These are phyloP conservation scores for Ceratobasidium sp. DNA, from an alignment of 1,284 basidiomycete genomes.

Conservation along the genomic window DNA sequence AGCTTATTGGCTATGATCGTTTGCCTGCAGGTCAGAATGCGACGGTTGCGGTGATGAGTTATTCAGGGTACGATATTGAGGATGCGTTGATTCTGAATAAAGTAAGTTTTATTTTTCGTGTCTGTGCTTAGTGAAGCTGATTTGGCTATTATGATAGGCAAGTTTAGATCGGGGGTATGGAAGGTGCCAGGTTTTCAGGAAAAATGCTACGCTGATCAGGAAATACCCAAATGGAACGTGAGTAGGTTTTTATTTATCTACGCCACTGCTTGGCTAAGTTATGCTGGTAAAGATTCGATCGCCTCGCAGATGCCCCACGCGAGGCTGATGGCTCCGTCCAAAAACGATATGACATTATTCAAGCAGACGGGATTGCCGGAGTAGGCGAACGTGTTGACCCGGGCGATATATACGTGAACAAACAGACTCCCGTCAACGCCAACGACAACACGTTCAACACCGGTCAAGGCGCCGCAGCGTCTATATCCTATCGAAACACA, in stretches of 20 bases:
- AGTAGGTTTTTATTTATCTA: slow-evolving; percentile 58
- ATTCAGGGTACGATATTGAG: slow-evolving; percentile 99
- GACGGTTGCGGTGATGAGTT: slow-evolving; percentile 99
- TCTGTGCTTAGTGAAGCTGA: not conserved
- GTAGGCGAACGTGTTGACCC: slow-evolving; percentile 95
- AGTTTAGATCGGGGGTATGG: slow-evolving; percentile 98
- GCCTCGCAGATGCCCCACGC: slow-evolving; percentile 90
- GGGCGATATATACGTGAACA: slow-evolving; percentile 96
- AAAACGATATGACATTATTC: slow-evolving; percentile 91
- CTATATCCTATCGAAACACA: slow-evolving; percentile 87
- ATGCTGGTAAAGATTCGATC: slow-evolving; percentile 78
- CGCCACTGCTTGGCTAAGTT: not conserved
- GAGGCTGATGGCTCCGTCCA: slow-evolving; percentile 83
- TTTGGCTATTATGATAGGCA: slow-evolving; percentile 65
- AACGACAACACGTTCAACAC: slow-evolving; percentile 76
- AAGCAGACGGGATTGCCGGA: slow-evolving; percentile 92
- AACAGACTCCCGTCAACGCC: slow-evolving; percentile 92
- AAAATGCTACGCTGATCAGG: slow-evolving; percentile 92
- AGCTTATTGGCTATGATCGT: slow-evolving; percentile 95
- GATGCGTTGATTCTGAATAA: slow-evolving; percentile 98
- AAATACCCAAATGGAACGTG: slow-evolving; percentile 98
- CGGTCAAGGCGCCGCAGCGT: slow-evolving; percentile 72
- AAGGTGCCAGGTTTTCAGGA: slow-evolving; percentile 96
- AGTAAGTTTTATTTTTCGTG: slow-evolving; percentile 59
- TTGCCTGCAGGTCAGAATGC: slow-evolving; percentile 99